phyloP scores from a whole-genome alignment of 805 yeast species.

The Ogataea methanolica region DNA sequence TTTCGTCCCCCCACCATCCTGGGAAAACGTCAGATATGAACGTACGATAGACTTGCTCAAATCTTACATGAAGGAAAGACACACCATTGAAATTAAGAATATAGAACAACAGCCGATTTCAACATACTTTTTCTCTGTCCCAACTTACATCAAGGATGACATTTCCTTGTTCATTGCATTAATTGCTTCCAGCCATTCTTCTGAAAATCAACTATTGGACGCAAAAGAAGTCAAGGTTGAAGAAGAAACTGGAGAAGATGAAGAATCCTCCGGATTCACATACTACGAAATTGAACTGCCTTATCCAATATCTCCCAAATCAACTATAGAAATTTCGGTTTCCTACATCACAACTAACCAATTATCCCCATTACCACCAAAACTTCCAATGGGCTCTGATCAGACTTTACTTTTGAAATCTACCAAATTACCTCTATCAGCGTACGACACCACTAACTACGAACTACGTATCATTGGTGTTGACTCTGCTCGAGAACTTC shows the following conservation, averaged over 20 bases:
- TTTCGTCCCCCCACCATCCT: slow-evolving; percentile 13
- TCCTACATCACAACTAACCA: slow-evolving; percentile 44
- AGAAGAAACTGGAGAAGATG: slow-evolving; percentile 8
- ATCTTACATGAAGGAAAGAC: slow-evolving; percentile 61
- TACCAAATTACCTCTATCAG: slow-evolving; percentile 48
- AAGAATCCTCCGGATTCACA: slow-evolving; percentile 18
- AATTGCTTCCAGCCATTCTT: slow-evolving; percentile 11
- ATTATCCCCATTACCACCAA: slow-evolving; percentile 59
- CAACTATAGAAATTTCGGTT: slow-evolving; percentile 43
- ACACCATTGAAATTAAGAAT: slow-evolving; percentile 55
- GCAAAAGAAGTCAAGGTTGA: slow-evolving; percentile 10
- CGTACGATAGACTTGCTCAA: slow-evolving; percentile 62
- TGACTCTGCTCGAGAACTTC: slow-evolving; percentile 11
- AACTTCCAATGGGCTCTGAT: slow-evolving; percentile 50
- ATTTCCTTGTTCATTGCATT: slow-evolving; percentile 24
- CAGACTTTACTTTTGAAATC: slow-evolving; percentile 58
- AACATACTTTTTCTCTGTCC: slow-evolving; percentile 57
- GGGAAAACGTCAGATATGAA: slow-evolving; percentile 55
- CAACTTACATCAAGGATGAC: slow-evolving; percentile 34
- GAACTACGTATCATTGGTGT: slow-evolving; percentile 14
- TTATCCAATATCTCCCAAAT: slow-evolving; percentile 62
- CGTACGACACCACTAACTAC: slow-evolving; percentile 49
- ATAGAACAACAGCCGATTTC: slow-evolving; percentile 46
- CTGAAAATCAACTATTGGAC: slow-evolving; percentile 17
- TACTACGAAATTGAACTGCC: slow-evolving; percentile 53